phyloP scores from a whole-genome alignment of 345 rosid genomes.

The Gossypium thurberi region DNA sequence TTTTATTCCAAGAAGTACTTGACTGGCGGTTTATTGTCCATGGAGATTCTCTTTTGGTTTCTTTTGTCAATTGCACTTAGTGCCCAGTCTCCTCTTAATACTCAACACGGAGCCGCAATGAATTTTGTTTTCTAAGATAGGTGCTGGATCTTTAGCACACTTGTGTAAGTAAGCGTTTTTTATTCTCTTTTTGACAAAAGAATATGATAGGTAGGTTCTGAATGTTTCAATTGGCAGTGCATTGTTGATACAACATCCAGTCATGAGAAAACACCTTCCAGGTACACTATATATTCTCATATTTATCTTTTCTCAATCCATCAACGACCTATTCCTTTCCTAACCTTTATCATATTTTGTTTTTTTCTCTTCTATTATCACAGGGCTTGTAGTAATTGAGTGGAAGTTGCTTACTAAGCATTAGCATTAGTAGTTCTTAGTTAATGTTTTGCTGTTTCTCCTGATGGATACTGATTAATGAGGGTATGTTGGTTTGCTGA shows the following conservation, averaged over 20 bases:
- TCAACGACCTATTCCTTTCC: not conserved
- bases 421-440: slow-evolving; percentile 31
- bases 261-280: slow-evolving; percentile 20
- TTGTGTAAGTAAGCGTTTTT: slow-evolving; percentile 29
- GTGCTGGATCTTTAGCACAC: slow-evolving; percentile 47
- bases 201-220: not conserved
- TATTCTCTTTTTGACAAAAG: not conserved
- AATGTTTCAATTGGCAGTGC: slow-evolving; percentile 27
- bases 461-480: slow-evolving; percentile 36
- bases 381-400: slow-evolving; percentile 46
- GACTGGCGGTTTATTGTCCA: slow-evolving; percentile 71
- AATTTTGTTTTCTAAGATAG: slow-evolving; percentile 41
- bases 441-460: slow-evolving; percentile 20
- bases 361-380: slow-evolving; percentile 2
- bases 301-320: not conserved
- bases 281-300: slow-evolving; percentile 11
- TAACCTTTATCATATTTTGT: not conserved
- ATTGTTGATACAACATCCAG: slow-evolving; percentile 31
- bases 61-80: slow-evolving; percentile 93
- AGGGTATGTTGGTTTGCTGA: slow-evolving; percentile 16
- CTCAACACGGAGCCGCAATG: slow-evolving; percentile 50
- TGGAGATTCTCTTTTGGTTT: slow-evolving; percentile 66
- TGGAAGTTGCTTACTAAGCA: slow-evolving; percentile 34
- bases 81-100: slow-evolving; percentile 31
- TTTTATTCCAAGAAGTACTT: slow-evolving; percentile 77